Conservation (phyloP, 495 filamentous ascomycete genomes). For the Xylaria cubensis region DNA sequence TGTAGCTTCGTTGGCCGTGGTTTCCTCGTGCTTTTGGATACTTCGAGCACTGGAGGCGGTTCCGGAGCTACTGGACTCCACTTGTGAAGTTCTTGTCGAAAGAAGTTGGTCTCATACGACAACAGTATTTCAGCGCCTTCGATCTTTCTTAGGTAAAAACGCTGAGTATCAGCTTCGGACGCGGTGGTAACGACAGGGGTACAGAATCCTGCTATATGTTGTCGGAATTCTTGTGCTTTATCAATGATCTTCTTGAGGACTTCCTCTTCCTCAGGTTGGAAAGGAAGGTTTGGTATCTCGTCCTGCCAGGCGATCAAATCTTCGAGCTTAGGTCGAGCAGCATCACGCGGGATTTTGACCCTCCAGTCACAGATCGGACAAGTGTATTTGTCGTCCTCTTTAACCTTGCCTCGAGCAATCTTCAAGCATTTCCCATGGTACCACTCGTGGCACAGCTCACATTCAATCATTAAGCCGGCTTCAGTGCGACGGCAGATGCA, state of each 20-base stretch:
- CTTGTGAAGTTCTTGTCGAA: constrained; percentile 93
- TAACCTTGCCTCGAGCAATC: constrained; percentile 95
- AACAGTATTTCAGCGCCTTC: constrained; percentile 96
- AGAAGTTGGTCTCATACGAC: constrained; percentile 93
- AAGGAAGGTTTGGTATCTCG: constrained; percentile 82
- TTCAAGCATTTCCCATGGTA: constrained; percentile 99
- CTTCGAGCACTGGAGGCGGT: constrained; percentile 80
- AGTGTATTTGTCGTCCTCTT: constrained; percentile 97
- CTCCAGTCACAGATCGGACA: constrained; percentile 98
- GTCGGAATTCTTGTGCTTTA: constrained; percentile 81
- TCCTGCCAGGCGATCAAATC: constrained; percentile 87
- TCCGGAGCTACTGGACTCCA: constrained; percentile 93
- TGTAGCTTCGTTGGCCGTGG: constrained; percentile 97
- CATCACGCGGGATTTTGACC: constrained; percentile 98
- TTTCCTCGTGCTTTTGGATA: constrained; percentile 93
- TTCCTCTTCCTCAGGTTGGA: constrained; percentile 95
- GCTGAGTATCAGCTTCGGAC: constrained; percentile 84
- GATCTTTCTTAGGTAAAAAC: constrained; percentile 98
- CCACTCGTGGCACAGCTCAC: constrained; percentile 98
- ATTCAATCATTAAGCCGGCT: constrained; percentile 99
- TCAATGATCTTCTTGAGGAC: constrained; percentile 82
- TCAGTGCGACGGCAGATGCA: constrained; percentile 95
- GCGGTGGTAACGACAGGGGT: constrained; percentile 80
- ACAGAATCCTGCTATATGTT: constrained; percentile 79
- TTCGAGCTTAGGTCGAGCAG: constrained; percentile 92